A percentile compares a stretch with the other conserved stretches of the same genome.
phyloP scores from a whole-genome alignment of 805 yeast genomes.

The Cyberlindnera japonica region DNA sequence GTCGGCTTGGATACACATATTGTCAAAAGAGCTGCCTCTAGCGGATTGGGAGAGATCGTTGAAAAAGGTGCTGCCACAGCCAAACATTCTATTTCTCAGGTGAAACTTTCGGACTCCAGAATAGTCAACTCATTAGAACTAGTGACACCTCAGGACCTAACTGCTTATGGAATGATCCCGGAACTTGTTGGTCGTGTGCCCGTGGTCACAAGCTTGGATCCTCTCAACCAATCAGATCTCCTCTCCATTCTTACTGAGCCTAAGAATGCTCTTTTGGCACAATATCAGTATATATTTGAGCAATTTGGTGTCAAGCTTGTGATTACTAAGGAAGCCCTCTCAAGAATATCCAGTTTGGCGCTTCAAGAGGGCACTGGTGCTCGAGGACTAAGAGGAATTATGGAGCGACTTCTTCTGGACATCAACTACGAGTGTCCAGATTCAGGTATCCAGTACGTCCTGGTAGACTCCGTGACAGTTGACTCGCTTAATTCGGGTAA shows the following conservation, averaged over 20 bases:
- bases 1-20: slow-evolving; percentile 52
- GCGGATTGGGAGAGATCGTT: slow-evolving; percentile 26
- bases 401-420: slow-evolving; percentile 47
- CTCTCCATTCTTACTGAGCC: slow-evolving; percentile 52
- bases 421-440: slow-evolving; percentile 60
- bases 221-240: slow-evolving; percentile 43
- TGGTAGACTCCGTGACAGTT: slow-evolving; percentile 44
- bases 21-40: slow-evolving; percentile 34
- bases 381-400: slow-evolving; percentile 51
- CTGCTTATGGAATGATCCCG: slow-evolving; percentile 53
- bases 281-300: slow-evolving; percentile 50
- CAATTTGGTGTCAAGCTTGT: slow-evolving; percentile 49
- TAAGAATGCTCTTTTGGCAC: slow-evolving; percentile 49
- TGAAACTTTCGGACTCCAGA: slow-evolving; percentile 36
- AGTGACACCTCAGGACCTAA: slow-evolving; percentile 48
- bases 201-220: slow-evolving; percentile 45
- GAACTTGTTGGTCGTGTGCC: slow-evolving; percentile 61
- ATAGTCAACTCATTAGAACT: slow-evolving; percentile 40
- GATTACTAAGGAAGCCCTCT: slow-evolving; percentile 46
- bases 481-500: slow-evolving; percentile 33
- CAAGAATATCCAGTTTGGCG: slow-evolving; percentile 46
- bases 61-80: slow-evolving; percentile 9
- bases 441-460: slow-evolving; percentile 48
- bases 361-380: slow-evolving; percentile 57
- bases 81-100: slow-evolving; percentile 30